phyloP scores from a whole-genome alignment of 2,329 filamentous ascomycete genomes.

The Hortaea sp. region DNA sequence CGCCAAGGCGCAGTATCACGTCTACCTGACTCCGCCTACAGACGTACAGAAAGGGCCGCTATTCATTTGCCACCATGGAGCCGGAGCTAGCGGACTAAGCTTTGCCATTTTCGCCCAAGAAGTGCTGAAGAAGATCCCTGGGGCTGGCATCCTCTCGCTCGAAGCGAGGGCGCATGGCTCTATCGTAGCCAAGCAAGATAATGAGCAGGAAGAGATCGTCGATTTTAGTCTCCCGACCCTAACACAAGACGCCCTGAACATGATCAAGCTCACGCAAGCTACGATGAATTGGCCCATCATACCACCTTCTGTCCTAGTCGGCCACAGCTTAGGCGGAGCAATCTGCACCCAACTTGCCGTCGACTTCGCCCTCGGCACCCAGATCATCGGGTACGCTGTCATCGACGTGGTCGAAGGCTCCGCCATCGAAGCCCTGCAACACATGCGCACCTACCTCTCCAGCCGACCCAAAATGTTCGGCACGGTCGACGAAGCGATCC shows the following conservation, averaged over 20 bases:
- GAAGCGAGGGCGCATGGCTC: constrained; percentile 83
- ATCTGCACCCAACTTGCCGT: constrained; percentile 77
- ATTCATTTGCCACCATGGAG: constrained; percentile 91
- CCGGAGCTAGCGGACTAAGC: constrained; percentile 83
- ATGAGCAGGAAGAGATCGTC: constrained; percentile 31
- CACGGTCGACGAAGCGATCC: constrained; percentile 69
- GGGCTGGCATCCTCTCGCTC: constrained; percentile 71
- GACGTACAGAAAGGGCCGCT: constrained; percentile 57
- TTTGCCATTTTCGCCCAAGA: constrained; percentile 75
- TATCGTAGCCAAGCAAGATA: constrained; percentile 37
- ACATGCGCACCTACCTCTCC: constrained; percentile 86
- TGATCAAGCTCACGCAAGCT: constrained; percentile 54
- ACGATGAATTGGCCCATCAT: constrained; percentile 63
- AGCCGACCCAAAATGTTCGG: constrained; percentile 70
- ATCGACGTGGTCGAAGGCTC: constrained; percentile 92
- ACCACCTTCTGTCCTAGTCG: constrained; percentile 71
- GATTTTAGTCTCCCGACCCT: constrained; percentile 68
- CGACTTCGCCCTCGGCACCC: constrained; percentile 46
- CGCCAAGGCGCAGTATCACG: constrained; percentile 57
- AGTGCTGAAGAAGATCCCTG: constrained; percentile 65
- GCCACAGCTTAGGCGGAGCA: constrained; percentile 86
- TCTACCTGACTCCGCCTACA: constrained; percentile 71
- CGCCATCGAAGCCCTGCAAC: constrained; percentile 85
- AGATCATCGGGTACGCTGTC: constrained; percentile 75
- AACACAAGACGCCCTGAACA: constrained; percentile 58